Evolutionary conservation across 306 rosid genomes (phyloP).

Genomic region (Comarum palustre): DNA sequence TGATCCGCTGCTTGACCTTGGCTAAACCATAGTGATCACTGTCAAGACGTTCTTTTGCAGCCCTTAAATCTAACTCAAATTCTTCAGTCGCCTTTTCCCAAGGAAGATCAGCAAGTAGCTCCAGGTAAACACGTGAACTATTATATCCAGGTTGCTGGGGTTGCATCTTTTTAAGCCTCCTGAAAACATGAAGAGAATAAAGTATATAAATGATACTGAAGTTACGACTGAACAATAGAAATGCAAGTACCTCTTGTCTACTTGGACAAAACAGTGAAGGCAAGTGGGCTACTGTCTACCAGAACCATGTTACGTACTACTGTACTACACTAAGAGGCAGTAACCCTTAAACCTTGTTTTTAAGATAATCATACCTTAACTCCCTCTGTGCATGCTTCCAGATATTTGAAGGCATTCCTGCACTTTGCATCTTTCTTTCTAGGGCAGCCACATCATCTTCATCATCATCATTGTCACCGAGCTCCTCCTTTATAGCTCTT

Average conservation of each 20-base stretch:
- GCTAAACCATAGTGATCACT: constrained; percentile 86
- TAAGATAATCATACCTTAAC: constrained; percentile 55
- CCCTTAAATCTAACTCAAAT: constrained; percentile 74
- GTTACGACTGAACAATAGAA: constrained; percentile 20
- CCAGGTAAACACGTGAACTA: constrained; percentile 89
- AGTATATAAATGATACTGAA: constrained; percentile 13
- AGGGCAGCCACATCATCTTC: constrained; percentile 87
- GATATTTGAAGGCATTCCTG: constrained; percentile 90
- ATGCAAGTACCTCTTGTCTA: not conserved
- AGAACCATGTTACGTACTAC: not conserved
- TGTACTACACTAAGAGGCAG: not conserved
- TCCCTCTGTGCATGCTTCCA: constrained; percentile 96
- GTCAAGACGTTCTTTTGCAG: constrained; percentile 84
- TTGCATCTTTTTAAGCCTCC: constrained; percentile 98
- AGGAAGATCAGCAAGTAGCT: constrained; percentile 95
- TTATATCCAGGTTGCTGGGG: constrained; percentile 98
- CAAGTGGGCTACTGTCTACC: not conserved
- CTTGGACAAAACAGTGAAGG: not conserved
- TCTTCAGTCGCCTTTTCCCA: constrained; percentile 87
- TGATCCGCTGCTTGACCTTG: constrained; percentile 92
- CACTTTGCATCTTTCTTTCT: constrained; percentile 95
- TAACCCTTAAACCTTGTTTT: constrained; percentile 1
- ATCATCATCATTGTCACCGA: constrained; percentile 93
- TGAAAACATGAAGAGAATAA: constrained; percentile 31
- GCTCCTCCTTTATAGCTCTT: constrained; percentile 99